Evolutionary conservation across 352 stramenopile genomes (phyloP).

Genomic region (Detonula confervacea): DNA sequence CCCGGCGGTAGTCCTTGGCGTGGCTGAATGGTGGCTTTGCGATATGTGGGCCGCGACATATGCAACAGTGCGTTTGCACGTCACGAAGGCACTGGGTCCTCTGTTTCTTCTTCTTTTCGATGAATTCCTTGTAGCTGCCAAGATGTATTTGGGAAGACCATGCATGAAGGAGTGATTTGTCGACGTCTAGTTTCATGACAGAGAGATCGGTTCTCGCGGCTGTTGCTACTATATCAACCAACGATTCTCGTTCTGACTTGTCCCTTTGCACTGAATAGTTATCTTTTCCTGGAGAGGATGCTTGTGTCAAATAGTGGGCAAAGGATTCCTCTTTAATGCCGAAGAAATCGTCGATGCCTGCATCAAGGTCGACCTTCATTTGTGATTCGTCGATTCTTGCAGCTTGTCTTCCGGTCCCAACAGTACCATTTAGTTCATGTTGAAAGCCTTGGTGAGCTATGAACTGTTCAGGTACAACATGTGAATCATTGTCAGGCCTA

Average conservation of each 20-base stretch:
- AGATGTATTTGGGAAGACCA: slow-evolving; percentile 36
- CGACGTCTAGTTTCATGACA: slow-evolving; percentile 51
- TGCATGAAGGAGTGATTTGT: slow-evolving; percentile 33
- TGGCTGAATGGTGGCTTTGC: slow-evolving; percentile 55
- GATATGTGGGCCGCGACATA: slow-evolving; percentile 52
- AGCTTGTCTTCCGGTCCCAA: not conserved
- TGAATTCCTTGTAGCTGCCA: slow-evolving; percentile 50
- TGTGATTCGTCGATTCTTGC: not conserved
- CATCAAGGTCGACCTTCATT: slow-evolving; percentile 2
- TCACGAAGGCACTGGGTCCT: slow-evolving; percentile 46
- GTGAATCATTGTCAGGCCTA: slow-evolving; percentile 4
- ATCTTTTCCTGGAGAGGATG: slow-evolving; percentile 5
- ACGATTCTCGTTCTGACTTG: slow-evolving; percentile 10
- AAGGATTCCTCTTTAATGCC: slow-evolving; percentile 22
- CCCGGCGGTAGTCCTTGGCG: slow-evolving; percentile 44
- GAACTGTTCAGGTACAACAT: not conserved
- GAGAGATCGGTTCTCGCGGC: slow-evolving; percentile 34
- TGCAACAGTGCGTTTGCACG: slow-evolving; percentile 52
- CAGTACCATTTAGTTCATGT: not conserved
- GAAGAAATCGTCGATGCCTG: slow-evolving; percentile 11
- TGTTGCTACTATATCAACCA: slow-evolving; percentile 39
- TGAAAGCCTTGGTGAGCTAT: not conserved
- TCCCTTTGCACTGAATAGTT: slow-evolving; percentile 2
- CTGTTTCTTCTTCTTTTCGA: slow-evolving; percentile 54
- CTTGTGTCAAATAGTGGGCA: slow-evolving; percentile 20